phyloP scores from a whole-genome alignment of 441 rosid genomes.

The Biscutella auriculata region DNA sequence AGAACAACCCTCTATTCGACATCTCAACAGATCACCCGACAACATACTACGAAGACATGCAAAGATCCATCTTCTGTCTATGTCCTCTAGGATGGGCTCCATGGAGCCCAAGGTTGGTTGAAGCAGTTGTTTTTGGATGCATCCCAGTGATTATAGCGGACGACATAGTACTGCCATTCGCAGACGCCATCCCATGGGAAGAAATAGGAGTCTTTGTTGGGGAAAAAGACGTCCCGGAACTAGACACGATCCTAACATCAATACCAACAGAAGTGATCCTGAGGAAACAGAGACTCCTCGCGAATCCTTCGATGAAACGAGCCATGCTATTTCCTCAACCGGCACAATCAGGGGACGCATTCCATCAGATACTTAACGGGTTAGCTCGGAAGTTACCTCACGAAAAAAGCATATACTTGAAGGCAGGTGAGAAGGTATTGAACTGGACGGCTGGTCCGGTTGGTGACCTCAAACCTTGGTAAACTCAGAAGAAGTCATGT shows the following conservation, averaged over 20 bases:
- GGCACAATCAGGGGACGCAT: slow-evolving; percentile 74
- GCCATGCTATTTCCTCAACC: slow-evolving; percentile 92
- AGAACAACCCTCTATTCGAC: slow-evolving; percentile 78
- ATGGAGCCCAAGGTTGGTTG: slow-evolving; percentile 94
- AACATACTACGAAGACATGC: slow-evolving; percentile 94
- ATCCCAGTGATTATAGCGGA: slow-evolving; percentile 91
- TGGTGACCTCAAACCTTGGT: slow-evolving; percentile 85
- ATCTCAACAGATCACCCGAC: slow-evolving; percentile 89
- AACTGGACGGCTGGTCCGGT: slow-evolving; percentile 87
- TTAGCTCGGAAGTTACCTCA: slow-evolving; percentile 79
- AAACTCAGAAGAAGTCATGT: neutral
- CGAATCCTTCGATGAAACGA: slow-evolving; percentile 77
- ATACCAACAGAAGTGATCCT: slow-evolving; percentile 59
- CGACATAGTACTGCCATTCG: slow-evolving; percentile 78
- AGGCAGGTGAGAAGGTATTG: slow-evolving; percentile 38
- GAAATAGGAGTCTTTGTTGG: slow-evolving; percentile 79
- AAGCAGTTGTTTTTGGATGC: slow-evolving; percentile 93
- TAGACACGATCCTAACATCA: slow-evolving; percentile 69
- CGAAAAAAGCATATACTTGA: slow-evolving; percentile 30
- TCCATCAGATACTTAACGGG: slow-evolving; percentile 82
- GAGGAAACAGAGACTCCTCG: slow-evolving; percentile 78
- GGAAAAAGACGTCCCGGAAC: slow-evolving; percentile 66
- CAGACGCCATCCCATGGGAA: slow-evolving; percentile 94
- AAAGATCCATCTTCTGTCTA: slow-evolving; percentile 71
- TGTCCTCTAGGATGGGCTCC: slow-evolving; percentile 97